Base-by-base conservation (phyloP, 176 grass and related monocot genomes). In the Rhynchospora tenuis region DNA sequence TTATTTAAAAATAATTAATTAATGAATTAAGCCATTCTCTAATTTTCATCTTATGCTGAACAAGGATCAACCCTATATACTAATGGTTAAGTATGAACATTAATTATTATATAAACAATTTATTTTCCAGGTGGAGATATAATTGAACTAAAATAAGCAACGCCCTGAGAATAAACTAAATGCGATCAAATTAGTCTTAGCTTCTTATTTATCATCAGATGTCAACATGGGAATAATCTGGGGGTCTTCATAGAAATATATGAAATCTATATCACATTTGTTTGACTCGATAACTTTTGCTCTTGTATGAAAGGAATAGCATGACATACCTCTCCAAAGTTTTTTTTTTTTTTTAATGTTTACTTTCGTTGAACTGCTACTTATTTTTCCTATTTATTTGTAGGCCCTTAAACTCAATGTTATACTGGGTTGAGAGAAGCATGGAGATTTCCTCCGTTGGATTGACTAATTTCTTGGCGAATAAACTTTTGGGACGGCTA, bases 281-380 rank as follows among this genome's bases (percentile, higher is more conserved):
- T 80, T 80, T 80, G 77, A 80, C 77, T 61, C 24, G 48, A 58
- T 58, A 43, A 80, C 51, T 60, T 60, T 16, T 80, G 27, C 55
- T 80, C 26, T 3, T 80, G 52, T 61, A 38, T 60, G 56, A 80
- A 38, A 80, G 58, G 55, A 80, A 80, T 61, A 80, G 33, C 59
- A 82, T 50, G 33, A 66, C 58, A 82, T 27, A 65, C 58, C 12
- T 22, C 79, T 44, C 6, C 14, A 66, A 64, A 65, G 33, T 26
- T 64, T 15, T 61, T 43, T 80, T 15, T 61, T 43, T 80, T 80
- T 28, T 44, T 44, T 28, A 54, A 61, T 20, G 23, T 61, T 80
- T 43, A 24, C 42, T 66, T 64, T 54, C 13, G 28, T 75, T 52
- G 46, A 15, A 14, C 23, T 3, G 12, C 72, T 75, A 75, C 23